A percentile compares a stretch with the other conserved stretches of the same genome.
Evolutionary conservation across 2,329 filamentous ascomycete genomes (phyloP).

Genomic region (Fusarium piperis): DNA sequence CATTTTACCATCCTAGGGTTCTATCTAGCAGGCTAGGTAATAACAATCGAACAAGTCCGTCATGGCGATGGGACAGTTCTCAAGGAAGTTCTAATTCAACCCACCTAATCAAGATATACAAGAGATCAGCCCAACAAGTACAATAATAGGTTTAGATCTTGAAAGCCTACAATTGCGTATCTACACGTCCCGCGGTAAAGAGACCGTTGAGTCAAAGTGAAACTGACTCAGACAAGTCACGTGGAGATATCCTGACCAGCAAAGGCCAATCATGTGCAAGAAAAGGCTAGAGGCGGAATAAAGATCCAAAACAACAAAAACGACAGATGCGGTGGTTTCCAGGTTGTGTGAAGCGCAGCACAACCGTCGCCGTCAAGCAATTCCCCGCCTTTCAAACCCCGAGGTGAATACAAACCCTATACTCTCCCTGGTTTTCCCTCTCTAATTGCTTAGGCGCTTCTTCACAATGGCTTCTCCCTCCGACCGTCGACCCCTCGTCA

Average conservation of each 20-base stretch:
- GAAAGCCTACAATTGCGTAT: too few relatives aligned
- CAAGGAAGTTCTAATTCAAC: too few relatives aligned
- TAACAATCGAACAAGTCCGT: too few relatives aligned
- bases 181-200: neutral
- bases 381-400: constrained; percentile 11
- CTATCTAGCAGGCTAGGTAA: too few relatives aligned
- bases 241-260: neutral
- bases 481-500: constrained; percentile 74
- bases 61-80: too few relatives aligned
- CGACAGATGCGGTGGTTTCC: constrained; percentile 24
- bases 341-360: constrained; percentile 30
- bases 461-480: constrained; percentile 47
- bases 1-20: too few relatives aligned
- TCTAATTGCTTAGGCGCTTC: constrained; percentile 15
- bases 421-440: neutral
- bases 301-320: neutral
- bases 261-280: neutral
- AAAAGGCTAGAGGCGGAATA: neutral
- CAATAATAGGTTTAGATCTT: too few relatives aligned
- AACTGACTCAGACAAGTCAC: neutral
- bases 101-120: too few relatives aligned
- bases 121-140: too few relatives aligned
- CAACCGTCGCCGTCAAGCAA: constrained; percentile 4
- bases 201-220: neutral
- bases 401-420: neutral